Percentiles rank a stretch among this genome's conserved stretches.
phyloP scores from a whole-genome alignment of 2,329 filamentous ascomycete species.

The Nemania bipapillata region DNA sequence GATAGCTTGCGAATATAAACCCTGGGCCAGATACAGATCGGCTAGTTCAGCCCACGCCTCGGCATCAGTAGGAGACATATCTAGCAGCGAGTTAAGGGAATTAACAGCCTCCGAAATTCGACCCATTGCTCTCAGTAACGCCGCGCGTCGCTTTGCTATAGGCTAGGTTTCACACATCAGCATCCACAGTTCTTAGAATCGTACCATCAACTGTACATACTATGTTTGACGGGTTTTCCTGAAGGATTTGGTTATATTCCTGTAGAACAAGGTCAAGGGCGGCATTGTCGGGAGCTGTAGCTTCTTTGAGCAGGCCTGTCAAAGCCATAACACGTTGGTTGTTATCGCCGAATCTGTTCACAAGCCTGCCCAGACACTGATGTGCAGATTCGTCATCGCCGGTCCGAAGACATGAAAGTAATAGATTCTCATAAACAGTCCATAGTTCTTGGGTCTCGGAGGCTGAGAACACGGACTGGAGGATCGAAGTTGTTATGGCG shows the following conservation, averaged over 20 bases:
- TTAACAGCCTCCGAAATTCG: slow-evolving; percentile 77
- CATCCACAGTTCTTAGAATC: slow-evolving; percentile 10
- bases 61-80: slow-evolving; percentile 86
- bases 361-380: slow-evolving; percentile 78
- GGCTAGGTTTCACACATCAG: slow-evolving; percentile 62
- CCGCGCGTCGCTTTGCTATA: slow-evolving; percentile 84
- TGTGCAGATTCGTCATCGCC: slow-evolving; percentile 83
- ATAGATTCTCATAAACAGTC: slow-evolving; percentile 85
- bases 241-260: slow-evolving; percentile 80
- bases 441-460: slow-evolving; percentile 83
- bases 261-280: slow-evolving; percentile 76
- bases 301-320: slow-evolving; percentile 84
- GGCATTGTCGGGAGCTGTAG: slow-evolving; percentile 73
- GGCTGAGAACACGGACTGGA: slow-evolving; percentile 64
- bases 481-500: slow-evolving; percentile 64
- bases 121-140: slow-evolving; percentile 79
- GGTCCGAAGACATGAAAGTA: slow-evolving; percentile 84
- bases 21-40: slow-evolving; percentile 84
- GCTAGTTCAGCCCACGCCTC: slow-evolving; percentile 94
- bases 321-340: slow-evolving; percentile 91
- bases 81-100: slow-evolving; percentile 78
- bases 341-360: slow-evolving; percentile 79
- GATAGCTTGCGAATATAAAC: slow-evolving; percentile 82
- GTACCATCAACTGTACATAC: slow-evolving; percentile 60
- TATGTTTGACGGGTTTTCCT: slow-evolving; percentile 80